Conservation (phyloP, 768 basidiomycete genomes). For the Gyrodon lividus region DNA sequence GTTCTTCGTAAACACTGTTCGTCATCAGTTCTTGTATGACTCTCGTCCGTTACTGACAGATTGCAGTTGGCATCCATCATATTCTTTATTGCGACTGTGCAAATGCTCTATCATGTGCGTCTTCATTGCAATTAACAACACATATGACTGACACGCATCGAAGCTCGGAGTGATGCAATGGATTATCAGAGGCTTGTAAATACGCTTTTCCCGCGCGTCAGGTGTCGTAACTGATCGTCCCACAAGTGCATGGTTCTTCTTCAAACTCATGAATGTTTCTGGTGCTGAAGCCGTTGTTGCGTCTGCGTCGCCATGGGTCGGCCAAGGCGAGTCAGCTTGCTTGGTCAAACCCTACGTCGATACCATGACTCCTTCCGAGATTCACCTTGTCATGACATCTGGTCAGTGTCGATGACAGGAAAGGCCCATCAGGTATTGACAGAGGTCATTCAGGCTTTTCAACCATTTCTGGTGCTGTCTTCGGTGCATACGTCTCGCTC, state of each 20-base stretch:
- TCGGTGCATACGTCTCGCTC: constrained; percentile 77
- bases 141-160: not conserved
- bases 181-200: constrained; percentile 82
- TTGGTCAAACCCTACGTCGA: constrained; percentile 83
- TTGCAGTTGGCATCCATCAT: constrained; percentile 72
- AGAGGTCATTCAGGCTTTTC: constrained; percentile 56
- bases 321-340: constrained; percentile 87
- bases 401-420: constrained; percentile 37
- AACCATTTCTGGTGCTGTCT: constrained; percentile 88
- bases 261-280: constrained; percentile 88
- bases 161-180: constrained; percentile 89
- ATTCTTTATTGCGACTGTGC: constrained; percentile 92
- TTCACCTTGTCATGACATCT: constrained; percentile 88
- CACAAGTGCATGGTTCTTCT: constrained; percentile 86
- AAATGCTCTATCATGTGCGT: constrained; percentile 77
- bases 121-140: not conserved
- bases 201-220: constrained; percentile 3
- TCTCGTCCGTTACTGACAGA: constrained; percentile 16
- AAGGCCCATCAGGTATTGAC: constrained; percentile 4
- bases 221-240: not conserved
- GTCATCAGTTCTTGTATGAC: constrained; percentile 19
- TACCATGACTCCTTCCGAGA: constrained; percentile 79
- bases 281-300: constrained; percentile 94
- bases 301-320: constrained; percentile 90
- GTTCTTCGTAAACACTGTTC: constrained; percentile 82